Percentiles rank a stretch among this genome's conserved stretches.
Evolutionary conservation across 2,329 filamentous ascomycete species (phyloP).

Genomic region (Rhinocladiella mackenziei): DNA sequence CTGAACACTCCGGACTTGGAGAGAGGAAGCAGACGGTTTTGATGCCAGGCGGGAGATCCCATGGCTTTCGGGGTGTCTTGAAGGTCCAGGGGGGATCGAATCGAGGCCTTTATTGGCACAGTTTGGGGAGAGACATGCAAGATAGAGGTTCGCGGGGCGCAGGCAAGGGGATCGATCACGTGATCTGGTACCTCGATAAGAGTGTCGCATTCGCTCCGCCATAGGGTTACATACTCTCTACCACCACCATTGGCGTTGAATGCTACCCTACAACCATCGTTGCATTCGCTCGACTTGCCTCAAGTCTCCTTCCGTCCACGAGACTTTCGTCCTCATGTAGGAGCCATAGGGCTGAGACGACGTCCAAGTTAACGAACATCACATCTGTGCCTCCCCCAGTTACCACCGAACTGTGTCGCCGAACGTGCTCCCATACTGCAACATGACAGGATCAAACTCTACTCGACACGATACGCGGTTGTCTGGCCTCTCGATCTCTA

Average conservation of each 20-base stretch:
- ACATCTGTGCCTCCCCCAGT: not conserved
- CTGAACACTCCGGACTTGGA: not conserved
- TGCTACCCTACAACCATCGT: constrained; percentile 18
- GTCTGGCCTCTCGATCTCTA: constrained; percentile 1
- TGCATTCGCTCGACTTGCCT: no score
- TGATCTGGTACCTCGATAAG: constrained; percentile 19
- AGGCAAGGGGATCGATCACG: constrained; percentile 12
- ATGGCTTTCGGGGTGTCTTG: not conserved
- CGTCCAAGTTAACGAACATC: not conserved
- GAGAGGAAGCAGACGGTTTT: no score
- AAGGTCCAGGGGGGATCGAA: not conserved
- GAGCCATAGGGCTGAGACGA: not conserved
- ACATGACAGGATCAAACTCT: constrained; percentile 17
- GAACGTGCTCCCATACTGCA: constrained; percentile 21
- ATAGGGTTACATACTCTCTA: constrained; percentile 21
- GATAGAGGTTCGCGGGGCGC: no score
- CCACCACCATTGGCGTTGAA: not conserved
- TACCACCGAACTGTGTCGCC: constrained; percentile 14
- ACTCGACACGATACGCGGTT: not conserved
- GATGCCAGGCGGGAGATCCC: no score
- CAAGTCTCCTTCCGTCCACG: no score
- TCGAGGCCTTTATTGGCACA: not conserved
- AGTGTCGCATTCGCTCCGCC: constrained; percentile 20
- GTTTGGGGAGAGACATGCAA: no score
- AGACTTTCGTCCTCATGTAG: no score